Percentiles rank a stretch among this genome's conserved stretches.
Conservation (phyloP, 140 eudicot genomes). For the Senecio squalidus region DNA sequence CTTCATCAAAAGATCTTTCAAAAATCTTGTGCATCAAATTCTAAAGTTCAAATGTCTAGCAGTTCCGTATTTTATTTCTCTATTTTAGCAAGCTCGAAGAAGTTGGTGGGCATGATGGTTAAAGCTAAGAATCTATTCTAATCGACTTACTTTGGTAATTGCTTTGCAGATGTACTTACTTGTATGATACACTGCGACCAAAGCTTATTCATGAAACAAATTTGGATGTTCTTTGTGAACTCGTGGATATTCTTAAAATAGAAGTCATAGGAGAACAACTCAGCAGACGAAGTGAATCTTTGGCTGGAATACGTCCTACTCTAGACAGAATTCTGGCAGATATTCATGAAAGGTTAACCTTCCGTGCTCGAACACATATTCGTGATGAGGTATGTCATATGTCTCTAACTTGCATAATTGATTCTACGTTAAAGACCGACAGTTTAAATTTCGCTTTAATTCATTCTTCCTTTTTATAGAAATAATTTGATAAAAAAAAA, state of each 20-base stretch:
- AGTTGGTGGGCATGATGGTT: not conserved
- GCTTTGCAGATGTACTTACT: slow-evolving; percentile 72
- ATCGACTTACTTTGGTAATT: slow-evolving; percentile 4
- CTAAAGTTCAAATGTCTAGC: not conserved
- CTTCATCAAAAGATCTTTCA: not conserved
- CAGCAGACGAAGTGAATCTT: slow-evolving; percentile 76
- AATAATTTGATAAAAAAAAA: too few relatives aligned
- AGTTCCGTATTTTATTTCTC: slow-evolving; percentile 8
- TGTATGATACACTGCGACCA: slow-evolving; percentile 91
- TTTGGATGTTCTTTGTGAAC: slow-evolving; percentile 94
- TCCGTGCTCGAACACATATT: slow-evolving; percentile 94
- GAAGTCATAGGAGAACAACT: slow-evolving; percentile 94
- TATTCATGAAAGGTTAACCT: slow-evolving; percentile 94
- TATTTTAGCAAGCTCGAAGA: not conserved
- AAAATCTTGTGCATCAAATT: too few relatives aligned
- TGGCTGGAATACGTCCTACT: slow-evolving; percentile 90
- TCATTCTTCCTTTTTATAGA: too few relatives aligned
- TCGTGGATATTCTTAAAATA: slow-evolving; percentile 91
- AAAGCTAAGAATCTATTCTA: not conserved
- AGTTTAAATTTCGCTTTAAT: not conserved
- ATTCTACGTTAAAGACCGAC: not conserved
- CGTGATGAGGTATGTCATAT: slow-evolving; percentile 84
- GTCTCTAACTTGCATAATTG: slow-evolving; percentile 9
- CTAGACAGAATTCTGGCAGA: slow-evolving; percentile 89
- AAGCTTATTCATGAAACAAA: slow-evolving; percentile 87